Evolutionary conservation across 306 rosid genomes (phyloP).

Genomic region (Hippophae tibetana): DNA sequence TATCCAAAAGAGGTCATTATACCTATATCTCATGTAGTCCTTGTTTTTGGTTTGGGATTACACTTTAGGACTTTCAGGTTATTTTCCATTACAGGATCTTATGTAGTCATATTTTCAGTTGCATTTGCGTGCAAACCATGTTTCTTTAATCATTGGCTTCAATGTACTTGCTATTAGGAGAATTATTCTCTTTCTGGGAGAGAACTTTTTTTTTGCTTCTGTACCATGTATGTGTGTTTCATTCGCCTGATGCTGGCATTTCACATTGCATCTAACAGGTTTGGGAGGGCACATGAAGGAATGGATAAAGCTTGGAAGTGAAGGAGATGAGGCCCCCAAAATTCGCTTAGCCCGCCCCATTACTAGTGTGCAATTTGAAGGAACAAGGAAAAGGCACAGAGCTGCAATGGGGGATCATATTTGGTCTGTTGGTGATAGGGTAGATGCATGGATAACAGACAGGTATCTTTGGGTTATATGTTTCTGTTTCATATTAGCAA

Average conservation of each 20-base stretch:
- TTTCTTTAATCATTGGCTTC: no score
- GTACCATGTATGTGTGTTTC: no score
- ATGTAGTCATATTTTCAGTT: no score
- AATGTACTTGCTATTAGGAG: no score
- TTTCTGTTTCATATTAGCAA: no score
- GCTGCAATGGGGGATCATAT: conserved; percentile 47
- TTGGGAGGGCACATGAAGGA: conserved; percentile 55
- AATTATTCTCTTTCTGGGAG: no score
- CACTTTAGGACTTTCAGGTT: no score
- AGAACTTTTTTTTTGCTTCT: no score
- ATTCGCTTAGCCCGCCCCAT: conserved; percentile 62
- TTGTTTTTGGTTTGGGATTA: neutral
- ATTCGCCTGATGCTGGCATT: neutral
- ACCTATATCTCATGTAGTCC: conserved; percentile 1
- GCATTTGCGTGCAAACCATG: no score
- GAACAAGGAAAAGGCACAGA: conserved; percentile 89
- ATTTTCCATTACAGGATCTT: no score
- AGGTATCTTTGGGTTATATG: conserved; percentile 31
- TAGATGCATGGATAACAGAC: conserved; percentile 75
- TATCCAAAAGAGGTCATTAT: neutral
- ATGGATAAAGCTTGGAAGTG: conserved; percentile 62
- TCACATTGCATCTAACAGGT: conserved; percentile 19
- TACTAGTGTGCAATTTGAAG: conserved; percentile 40
- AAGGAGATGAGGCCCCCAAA: conserved; percentile 57
- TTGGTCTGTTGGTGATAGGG: conserved; percentile 91